Base-by-base conservation (phyloP, 2,329 filamentous ascomycete species). In the Cordyceps militaris region DNA sequence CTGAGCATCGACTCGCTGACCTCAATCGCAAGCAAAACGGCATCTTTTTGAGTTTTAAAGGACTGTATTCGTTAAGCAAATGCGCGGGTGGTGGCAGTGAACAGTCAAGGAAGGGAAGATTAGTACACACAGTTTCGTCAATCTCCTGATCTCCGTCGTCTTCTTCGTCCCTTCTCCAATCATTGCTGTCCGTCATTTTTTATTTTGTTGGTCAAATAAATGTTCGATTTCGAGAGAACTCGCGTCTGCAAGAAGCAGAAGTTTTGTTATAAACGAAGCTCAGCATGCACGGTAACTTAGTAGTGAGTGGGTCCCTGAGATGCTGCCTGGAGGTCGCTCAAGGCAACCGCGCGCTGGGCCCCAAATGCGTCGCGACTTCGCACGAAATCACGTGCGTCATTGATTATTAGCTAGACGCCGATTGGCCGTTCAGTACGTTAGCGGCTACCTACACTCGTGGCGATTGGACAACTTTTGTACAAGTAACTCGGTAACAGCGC, bases 21-120 rank as follows among this genome's bases (percentile, higher is more conserved):
- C 66, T 97, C 88, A 66, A 99, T 96, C 14, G 91, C 93, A 69
- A 99, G 93, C 24, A 99, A 80, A n/a, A 97, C 83, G n/a, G 94
- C 94, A 84, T 99, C 94, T 75, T 96, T 97, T 69, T 92, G 87
- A 1, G 87, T 81, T 75, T 92, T 95, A 77, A 94, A 99, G 71
- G 85, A 86, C 91, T 93, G 64, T 28, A 11, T 10, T 46, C 14
- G 24, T 57, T 24, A 52, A 38, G 9, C n/a, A 24, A n/a, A 24
- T 3, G 11, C 16, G 10, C 43, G 58, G 36, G 34, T 51, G 46
- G 44, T 56, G 55, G 28, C 5, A 34, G 21, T 44, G 28, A 28
- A 28, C 11, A 19, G 28, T 11, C 4, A 14, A 1, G 26, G 30
- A 16, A 44, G 19, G n/a, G 23, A n/a, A n/a, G n/a, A n/a, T n/a